Evolutionary conservation across 176 grass and related monocot species (phyloP), one percentile per base, ranked within the genome.

Genomic region (Puccinellia tenuiflora): DNA sequence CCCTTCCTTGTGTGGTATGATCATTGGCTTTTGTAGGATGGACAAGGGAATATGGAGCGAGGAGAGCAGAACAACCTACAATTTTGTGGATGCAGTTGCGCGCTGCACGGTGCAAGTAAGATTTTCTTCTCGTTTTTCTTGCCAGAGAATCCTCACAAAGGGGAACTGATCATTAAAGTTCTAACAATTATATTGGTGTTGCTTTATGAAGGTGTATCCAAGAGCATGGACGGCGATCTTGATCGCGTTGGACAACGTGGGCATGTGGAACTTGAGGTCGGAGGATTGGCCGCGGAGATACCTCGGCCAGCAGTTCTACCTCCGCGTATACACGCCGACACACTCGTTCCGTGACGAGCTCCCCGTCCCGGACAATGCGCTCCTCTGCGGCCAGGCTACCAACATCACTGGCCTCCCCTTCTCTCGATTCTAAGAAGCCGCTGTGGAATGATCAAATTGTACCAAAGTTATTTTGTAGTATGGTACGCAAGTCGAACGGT

Each of bases 221-320:
- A 79, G 39, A 29, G 86, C 86, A 14, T 97, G 92, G 95, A 86
- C 90, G 4, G 90, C 92, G 1, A 68, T 94, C 51, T 81, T 92
- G 26, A 66, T 97, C 3, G 81, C 88, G 7, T 52, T 98, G 20
- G 95, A 98, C 76, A 98, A 93, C 48, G 86, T 88, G 16, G 95
- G 92, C 0, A 93, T 94, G 92, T 93, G 92, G 95, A 98, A 93
- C 62, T 0, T 97, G 50, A 82, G 95, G 73, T 87, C 92, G 12
- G 86, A 94, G 86, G 76, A 86, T 18, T 97, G 95, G 95, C 3
- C 57, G 9, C 92, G 92, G 17, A 81, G 86, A 54, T 93, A 93
- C 74, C 86, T 93, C 2, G 92, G 92, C 20, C 95, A 94, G 79
- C 92, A 98, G 64, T 91, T 98, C 71, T 98, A 94, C 75, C 68